Conservation (phyloP, 2,329 filamentous ascomycete genomes). For the Nigrospora sphaerica region DNA sequence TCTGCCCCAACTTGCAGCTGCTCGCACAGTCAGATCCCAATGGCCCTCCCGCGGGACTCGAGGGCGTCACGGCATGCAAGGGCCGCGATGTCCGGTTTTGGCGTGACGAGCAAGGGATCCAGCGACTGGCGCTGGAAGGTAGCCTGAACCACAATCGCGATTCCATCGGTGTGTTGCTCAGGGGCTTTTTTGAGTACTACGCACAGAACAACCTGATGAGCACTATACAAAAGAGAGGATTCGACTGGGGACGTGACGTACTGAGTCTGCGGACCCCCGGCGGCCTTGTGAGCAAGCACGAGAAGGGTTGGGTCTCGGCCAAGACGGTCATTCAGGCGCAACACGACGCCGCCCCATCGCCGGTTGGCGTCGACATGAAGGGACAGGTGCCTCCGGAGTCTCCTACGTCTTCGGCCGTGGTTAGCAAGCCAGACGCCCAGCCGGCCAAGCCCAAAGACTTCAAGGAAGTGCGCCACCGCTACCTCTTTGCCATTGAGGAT, state of each 20-base stretch:
- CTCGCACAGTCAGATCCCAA: constrained; percentile 31
- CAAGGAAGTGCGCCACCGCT: constrained; percentile 71
- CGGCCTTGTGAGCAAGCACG: constrained; percentile 64
- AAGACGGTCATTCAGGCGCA: constrained; percentile 58
- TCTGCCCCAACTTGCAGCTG: constrained; percentile 76
- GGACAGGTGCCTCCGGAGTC: constrained; percentile 5
- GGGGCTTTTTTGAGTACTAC: constrained; percentile 86
- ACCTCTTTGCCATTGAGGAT: constrained; percentile 85
- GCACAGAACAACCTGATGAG: constrained; percentile 53
- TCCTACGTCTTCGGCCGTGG: constrained; percentile 5
- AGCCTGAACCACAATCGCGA: constrained; percentile 63
- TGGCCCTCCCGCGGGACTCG: constrained; percentile 27
- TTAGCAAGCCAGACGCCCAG: constrained; percentile 2
- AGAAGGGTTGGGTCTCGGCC: constrained; percentile 83
- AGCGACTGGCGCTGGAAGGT: constrained; percentile 47
- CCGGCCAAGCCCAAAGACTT: constrained; percentile 29
- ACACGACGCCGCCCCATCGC: constrained; percentile 19
- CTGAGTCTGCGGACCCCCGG: constrained; percentile 67
- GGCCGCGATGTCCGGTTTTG: constrained; percentile 72
- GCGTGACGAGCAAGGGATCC: constrained; percentile 65
- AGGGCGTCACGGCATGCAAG: constrained; percentile 42
- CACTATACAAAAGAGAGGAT: constrained; percentile 46
- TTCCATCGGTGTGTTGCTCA: constrained; percentile 62
- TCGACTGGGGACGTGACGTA: constrained; percentile 76
- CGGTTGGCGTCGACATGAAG: constrained; percentile 7